phyloP scores from a whole-genome alignment of 345 rosid genomes.

The Gossypium bickii region DNA sequence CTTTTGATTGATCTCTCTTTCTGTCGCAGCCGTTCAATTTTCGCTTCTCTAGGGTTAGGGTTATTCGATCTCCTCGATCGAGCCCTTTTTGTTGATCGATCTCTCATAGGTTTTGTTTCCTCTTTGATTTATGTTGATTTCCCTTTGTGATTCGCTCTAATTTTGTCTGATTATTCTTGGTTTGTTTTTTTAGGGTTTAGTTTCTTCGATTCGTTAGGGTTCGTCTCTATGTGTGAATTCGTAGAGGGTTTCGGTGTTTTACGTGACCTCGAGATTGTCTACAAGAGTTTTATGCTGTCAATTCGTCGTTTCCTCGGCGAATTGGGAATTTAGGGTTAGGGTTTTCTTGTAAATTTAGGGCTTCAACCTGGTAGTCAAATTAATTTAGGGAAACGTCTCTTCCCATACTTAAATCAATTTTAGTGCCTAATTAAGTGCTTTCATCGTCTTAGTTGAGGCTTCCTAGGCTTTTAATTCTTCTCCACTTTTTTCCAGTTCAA shows the following conservation, averaged over 20 bases:
- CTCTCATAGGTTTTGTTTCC: not conserved
- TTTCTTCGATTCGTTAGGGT: not conserved
- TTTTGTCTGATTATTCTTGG: not conserved
- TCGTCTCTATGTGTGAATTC: not conserved
- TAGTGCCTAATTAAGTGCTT: not conserved
- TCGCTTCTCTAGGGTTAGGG: slow-evolving; percentile 41
- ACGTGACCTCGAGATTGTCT: not conserved
- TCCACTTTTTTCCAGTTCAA: not conserved
- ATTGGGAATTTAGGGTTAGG: slow-evolving; percentile 14
- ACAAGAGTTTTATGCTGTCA: not conserved
- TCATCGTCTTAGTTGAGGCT: not conserved
- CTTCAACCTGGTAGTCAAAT: not conserved
- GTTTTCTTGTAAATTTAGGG: not conserved
- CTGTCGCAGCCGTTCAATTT: not conserved
- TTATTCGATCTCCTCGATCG: slow-evolving; percentile 12
- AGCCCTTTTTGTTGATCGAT: slow-evolving; percentile 15
- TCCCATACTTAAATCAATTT: not conserved
- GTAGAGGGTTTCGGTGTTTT: not conserved
- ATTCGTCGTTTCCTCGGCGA: not conserved
- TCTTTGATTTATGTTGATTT: not conserved
- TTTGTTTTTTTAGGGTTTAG: not conserved
- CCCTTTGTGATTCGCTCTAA: not conserved
- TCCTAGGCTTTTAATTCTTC: not conserved
- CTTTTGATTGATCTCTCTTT: slow-evolving; percentile 19
- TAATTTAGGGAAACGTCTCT: not conserved